Evolutionary conservation across 2,329 filamentous ascomycete genomes (phyloP).

Genomic region (Botrytis cinerea): DNA sequence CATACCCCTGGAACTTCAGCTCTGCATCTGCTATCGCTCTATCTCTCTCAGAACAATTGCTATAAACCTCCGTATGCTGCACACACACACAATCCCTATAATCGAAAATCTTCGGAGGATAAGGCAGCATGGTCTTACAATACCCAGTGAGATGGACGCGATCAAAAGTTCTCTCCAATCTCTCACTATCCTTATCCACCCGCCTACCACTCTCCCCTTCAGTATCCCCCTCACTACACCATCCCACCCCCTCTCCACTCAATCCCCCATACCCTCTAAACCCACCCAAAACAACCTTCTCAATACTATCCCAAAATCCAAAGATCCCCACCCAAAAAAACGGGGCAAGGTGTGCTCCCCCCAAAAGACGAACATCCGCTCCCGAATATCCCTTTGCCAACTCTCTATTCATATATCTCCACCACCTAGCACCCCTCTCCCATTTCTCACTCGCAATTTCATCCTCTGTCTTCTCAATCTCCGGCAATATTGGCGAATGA

Average conservation of each 20-base stretch:
- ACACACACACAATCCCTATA: neutral
- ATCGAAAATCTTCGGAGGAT: neutral
- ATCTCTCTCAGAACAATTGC: neutral
- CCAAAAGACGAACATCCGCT: neutral
- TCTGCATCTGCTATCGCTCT: neutral
- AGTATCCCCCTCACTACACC: neutral
- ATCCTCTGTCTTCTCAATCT: neutral
- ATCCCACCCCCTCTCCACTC: no score
- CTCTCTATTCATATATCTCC: slow-evolving; percentile 7
- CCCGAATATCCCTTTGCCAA: neutral
- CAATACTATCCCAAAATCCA: neutral
- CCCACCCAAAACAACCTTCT: neutral
- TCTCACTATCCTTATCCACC: neutral
- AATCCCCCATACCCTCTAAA: neutral
- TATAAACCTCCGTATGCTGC: neutral
- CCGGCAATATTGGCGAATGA: neutral
- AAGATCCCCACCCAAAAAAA: neutral
- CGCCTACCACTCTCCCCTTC: no score
- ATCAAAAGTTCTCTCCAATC: neutral
- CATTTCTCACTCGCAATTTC: neutral
- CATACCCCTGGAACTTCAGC: neutral
- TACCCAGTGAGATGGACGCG: neutral
- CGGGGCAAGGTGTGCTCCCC: neutral
- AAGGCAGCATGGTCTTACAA: neutral
- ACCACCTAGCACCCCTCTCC: neutral